These are phyloP conservation scores for Xylaria grammica DNA, from an alignment of 495 filamentous ascomycete genomes.

Conservation along the genomic window DNA sequence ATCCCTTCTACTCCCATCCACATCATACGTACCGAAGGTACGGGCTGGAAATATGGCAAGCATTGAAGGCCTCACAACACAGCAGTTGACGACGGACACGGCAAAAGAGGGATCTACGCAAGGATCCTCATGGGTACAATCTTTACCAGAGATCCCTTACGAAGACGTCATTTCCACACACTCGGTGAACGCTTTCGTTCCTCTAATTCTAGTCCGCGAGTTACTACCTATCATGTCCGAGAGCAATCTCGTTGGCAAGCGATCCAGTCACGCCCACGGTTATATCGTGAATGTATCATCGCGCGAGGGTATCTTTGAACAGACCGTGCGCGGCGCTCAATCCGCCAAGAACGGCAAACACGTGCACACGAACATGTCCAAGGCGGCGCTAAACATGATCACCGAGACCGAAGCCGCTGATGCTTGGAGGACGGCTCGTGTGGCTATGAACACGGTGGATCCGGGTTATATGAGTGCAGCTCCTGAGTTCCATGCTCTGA, in stretches of 20 bases:
- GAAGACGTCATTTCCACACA: constrained; percentile 55
- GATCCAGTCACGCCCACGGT: constrained; percentile 25
- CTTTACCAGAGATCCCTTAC: constrained; percentile 52
- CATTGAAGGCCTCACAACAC: constrained; percentile 1
- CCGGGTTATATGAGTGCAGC: constrained; percentile 57
- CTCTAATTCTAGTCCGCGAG: constrained; percentile 53
- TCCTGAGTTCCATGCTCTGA: constrained; percentile 39
- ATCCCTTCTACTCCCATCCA: background rate
- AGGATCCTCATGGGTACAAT: constrained; percentile 52
- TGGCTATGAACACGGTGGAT: constrained; percentile 57
- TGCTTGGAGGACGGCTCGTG: constrained; percentile 43
- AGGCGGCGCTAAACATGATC: constrained; percentile 58
- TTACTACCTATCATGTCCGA: constrained; percentile 49
- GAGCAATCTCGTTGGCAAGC: background rate
- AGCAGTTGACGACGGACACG: background rate
- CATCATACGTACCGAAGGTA: constrained; percentile 2
- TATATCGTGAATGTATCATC: constrained; percentile 56
- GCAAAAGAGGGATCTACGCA: background rate
- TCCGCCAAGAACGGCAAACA: constrained; percentile 46
- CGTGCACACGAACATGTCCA: constrained; percentile 58
- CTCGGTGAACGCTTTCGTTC: constrained; percentile 54
- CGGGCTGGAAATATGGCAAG: background rate
- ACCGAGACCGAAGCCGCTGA: constrained; percentile 29
- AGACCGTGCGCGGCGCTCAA: constrained; percentile 14
- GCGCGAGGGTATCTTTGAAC: constrained; percentile 52